Percentiles rank a stretch among this genome's conserved stretches.
Conservation (phyloP, 2,329 filamentous ascomycete species). For the Penicillium digitatum region DNA sequence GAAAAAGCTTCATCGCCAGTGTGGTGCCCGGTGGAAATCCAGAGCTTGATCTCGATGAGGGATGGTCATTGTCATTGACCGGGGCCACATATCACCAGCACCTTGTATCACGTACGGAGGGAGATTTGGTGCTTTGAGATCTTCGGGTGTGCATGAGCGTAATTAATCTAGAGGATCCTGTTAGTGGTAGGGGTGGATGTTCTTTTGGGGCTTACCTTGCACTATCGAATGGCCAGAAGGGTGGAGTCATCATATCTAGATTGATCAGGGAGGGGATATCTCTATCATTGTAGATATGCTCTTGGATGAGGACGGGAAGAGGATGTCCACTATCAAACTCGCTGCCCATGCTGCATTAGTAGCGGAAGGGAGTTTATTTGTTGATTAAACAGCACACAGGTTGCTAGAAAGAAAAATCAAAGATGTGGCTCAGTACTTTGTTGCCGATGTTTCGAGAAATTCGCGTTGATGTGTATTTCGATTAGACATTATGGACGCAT, state of each 20-base stretch:
- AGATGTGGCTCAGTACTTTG: neutral
- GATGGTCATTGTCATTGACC: slow-evolving; percentile 28
- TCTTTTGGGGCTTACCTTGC: slow-evolving; percentile 52
- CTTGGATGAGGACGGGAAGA: slow-evolving; percentile 12
- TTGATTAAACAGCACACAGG: neutral
- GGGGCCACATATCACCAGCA: slow-evolving; percentile 30
- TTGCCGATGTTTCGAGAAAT: no score
- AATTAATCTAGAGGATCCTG: slow-evolving; percentile 54
- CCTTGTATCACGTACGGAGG: slow-evolving; percentile 11
- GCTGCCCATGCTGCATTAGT: slow-evolving; percentile 10
- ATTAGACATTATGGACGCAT: neutral
- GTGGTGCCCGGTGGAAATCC: slow-evolving; percentile 21
- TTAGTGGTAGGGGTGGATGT: slow-evolving; percentile 58
- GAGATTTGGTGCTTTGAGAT: slow-evolving; percentile 18
- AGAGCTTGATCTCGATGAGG: slow-evolving; percentile 24
- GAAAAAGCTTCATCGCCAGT: slow-evolving; percentile 18
- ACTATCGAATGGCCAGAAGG: slow-evolving; percentile 30
- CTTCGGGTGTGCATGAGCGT: slow-evolving; percentile 32
- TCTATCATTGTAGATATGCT: slow-evolving; percentile 22
- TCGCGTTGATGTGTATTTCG: neutral
- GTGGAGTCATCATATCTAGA: slow-evolving; percentile 47
- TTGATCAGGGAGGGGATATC: slow-evolving; percentile 49
- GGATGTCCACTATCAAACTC: slow-evolving; percentile 16
- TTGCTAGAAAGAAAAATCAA: neutral
- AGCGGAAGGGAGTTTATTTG: slow-evolving; percentile 9